Evolutionary conservation across 2,329 filamentous ascomycete genomes (phyloP), one percentile per base, ranked within the genome.

Genomic region (Parastagonospora nodorum): DNA sequence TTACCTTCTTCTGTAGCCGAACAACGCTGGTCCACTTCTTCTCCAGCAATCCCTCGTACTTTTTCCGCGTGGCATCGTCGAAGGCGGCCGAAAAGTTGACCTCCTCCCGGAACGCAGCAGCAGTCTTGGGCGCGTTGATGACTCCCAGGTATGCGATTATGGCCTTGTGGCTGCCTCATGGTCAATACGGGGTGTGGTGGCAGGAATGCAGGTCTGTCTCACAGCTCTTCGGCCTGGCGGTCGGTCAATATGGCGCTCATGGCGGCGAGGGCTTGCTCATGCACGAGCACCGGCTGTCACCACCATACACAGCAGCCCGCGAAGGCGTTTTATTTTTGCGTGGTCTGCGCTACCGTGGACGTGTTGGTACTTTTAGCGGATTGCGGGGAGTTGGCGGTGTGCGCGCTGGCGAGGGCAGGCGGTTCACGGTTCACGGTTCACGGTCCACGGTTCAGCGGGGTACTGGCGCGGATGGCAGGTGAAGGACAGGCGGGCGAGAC

Each of bases 1-100:
- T 31, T 75, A 89, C 90, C 89, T 96, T 97, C 77, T 96, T 97
- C 77, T 97, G 93, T 74, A 97, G 76, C 55, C 93, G 84, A 66
- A 97, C 92, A 27, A 97, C 89, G 66, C 91, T 94, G 15, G 93
- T 97, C 93, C 93, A 97, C 80, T 97, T 97, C 84, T 96, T 97
- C 81, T 97, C 93, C 61, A 97, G 77, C 27, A 97, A 77, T 1
- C 90, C 89, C 75, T 96, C 92, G 77, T 97, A 97, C 77, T 96
- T 96, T 80, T 96, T 96, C 45, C 88, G 83, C 15, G 90, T 96
- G 14, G 84, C 83, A 55, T 89, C 81, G 71, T 96, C 91, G 66
- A 95, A 92, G 41, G 78, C 80, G 59, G 89, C 84, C 44, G 86
- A 83, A 4, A 96, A 82, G 48, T 82, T 82, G n/a, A 90, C 77